Evolutionary conservation across 2,329 filamentous ascomycete genomes (phyloP), one percentile per base, ranked within the genome.

Genomic region (Stemphylium vesicarium): DNA sequence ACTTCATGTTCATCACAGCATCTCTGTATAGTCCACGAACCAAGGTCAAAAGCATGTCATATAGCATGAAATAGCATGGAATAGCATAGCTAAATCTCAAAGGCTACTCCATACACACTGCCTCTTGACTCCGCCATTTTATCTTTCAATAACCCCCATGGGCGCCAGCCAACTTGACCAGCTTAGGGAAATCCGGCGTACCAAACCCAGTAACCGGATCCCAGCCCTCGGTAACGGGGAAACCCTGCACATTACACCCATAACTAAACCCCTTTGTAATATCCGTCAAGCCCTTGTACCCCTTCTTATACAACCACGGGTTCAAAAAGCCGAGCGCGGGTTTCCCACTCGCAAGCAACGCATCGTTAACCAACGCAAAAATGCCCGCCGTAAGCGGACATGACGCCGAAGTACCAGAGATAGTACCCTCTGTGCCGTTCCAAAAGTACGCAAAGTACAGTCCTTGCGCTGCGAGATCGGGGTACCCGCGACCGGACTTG

Each of bases 391-490:
- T 84, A 0, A 84, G 75, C 0, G 88, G 88, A 0, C 83, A 74
- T 0, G 86, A 81, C 29, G 85, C 82, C 20, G 79, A 82, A 4
- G 81, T 84, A 10, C 84, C 84, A n/a, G 78, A 79, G 20, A 83
- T 65, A 5, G 68, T 63, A 1, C 56, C 62, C 38, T 78, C 71
- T 0, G 65, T 73, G 2, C 75, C 74, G 50, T 78, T 75, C 69
- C 78, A 75, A 26, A 80, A 69, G 20, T 78, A 74, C 3, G 74
- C 75, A 62, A 81, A 83, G 56, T 75, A 69, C 70, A 69, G 70
- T 18, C 87, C 88, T 57, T 85, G 83, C 7, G 83, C 83, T 1
- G 86, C 82, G 18, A 90, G 79, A 63, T 89, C 87, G 0, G 87
- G 86, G 57, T 85, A 84, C 0, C 76, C 87, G 52, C 87, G 80